These are phyloP conservation scores for Apostasia shenzhenica DNA, from an alignment of 106 monocot genomes.

Conservation along the genomic window DNA sequence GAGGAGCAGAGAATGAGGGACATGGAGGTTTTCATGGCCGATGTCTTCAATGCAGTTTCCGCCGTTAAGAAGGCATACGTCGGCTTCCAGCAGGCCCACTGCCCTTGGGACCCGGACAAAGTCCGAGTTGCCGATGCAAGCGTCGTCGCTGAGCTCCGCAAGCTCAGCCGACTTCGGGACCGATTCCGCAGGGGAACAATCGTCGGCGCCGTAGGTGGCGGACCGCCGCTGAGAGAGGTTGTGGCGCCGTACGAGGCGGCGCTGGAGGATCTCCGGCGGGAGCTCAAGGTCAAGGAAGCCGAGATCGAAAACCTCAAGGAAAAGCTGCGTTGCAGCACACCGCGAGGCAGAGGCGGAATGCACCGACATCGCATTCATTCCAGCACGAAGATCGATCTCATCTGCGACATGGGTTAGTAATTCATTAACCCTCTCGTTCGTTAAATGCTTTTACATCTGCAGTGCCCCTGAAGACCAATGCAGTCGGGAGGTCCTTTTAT, in stretches of 20 bases:
- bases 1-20: slow-evolving; percentile 24
- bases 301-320: slow-evolving; percentile 64
- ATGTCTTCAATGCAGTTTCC: slow-evolving; percentile 73
- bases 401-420: slow-evolving; percentile 18
- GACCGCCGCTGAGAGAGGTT: slow-evolving; percentile 49
- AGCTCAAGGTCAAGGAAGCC: slow-evolving; percentile 59
- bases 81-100: slow-evolving; percentile 67
- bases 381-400: slow-evolving; percentile 26
- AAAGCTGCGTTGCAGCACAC: slow-evolving; percentile 32
- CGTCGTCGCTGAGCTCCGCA: slow-evolving; percentile 66
- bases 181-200: slow-evolving; percentile 36
- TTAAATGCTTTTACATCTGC: background rate
- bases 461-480: too few relatives aligned
- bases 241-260: slow-evolving; percentile 92
- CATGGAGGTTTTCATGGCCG: slow-evolving; percentile 44
- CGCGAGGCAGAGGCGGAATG: background rate
- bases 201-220: background rate
- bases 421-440: background rate
- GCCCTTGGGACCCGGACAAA: slow-evolving; percentile 84
- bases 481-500: background rate
- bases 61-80: slow-evolving; percentile 67
- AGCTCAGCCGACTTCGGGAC: slow-evolving; percentile 58
- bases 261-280: slow-evolving; percentile 57
- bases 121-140: slow-evolving; percentile 65
- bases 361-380: slow-evolving; percentile 7